These are phyloP conservation scores for Pythium myriotylum DNA, from an alignment of 352 stramenopile species.

Conservation along the genomic window DNA sequence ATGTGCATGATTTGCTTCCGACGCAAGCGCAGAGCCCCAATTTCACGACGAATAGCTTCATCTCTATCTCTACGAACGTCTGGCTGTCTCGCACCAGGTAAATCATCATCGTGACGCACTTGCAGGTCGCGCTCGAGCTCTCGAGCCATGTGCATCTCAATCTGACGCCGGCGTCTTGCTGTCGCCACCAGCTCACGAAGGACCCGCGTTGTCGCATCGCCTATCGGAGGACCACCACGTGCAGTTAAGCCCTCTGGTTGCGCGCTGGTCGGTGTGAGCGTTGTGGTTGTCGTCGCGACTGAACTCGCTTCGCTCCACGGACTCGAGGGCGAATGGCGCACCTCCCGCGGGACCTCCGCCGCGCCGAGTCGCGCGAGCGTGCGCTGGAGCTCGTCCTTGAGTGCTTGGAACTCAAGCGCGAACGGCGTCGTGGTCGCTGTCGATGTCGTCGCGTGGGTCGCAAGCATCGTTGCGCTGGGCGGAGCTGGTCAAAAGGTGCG, in stretches of 20 bases:
- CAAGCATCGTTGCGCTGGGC: conserved; percentile 6
- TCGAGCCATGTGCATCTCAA: conserved; percentile 42
- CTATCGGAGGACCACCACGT: neutral
- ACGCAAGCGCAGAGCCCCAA: conserved; percentile 45
- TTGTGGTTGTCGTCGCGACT: conserved; percentile 7
- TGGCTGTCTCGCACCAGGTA: neutral
- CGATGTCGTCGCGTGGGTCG: neutral
- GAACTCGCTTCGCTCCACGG: conserved; percentile 1
- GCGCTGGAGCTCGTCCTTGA: conserved; percentile 62
- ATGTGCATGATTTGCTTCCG: conserved; percentile 46
- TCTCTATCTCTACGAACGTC: neutral
- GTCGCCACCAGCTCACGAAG: conserved; percentile 41
- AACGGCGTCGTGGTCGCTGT: conserved; percentile 15
- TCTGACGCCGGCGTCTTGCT: conserved; percentile 29
- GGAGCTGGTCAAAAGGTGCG: neutral
- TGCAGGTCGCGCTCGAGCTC: conserved; percentile 34
- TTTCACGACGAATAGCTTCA: conserved; percentile 29
- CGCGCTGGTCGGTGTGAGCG: conserved; percentile 10
- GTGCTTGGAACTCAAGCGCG: conserved; percentile 54
- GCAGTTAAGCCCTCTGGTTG: conserved; percentile 3
- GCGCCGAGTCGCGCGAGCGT: conserved; percentile 36
- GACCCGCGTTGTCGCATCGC: neutral
- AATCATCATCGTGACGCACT: neutral
- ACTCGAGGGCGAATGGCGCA: conserved; percentile 32
- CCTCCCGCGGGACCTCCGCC: conserved; percentile 31